Evolutionary conservation across 116 monocot genomes (phyloP), one percentile per base, ranked within the genome.

Genomic region (Zostera marina): DNA sequence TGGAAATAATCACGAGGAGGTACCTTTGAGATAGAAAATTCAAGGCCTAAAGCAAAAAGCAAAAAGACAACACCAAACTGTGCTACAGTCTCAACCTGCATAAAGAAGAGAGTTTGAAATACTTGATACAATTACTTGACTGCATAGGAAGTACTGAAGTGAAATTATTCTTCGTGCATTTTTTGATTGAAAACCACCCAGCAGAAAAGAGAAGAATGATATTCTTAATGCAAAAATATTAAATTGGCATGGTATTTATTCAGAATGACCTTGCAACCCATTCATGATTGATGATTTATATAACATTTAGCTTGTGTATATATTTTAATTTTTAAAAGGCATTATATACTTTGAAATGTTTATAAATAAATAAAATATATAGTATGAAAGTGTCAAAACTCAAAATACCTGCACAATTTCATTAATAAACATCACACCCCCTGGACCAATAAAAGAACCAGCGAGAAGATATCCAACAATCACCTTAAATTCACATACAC

Each of bases 391-490:
- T 48, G 15, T 16, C 13, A 66, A 55, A 53, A 44, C 60, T 16
- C 13, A 66, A 55, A 53, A 44, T 62, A 94, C 94, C 89, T 96
- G 94, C 32, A 96, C 96, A 68, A 98, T 76, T 74, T 98, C 96
- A 63, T 70, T 89, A 64, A 98, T 83, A 63, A 83, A 89, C 51
- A 79, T 81, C 56, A 98, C 61, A 9, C 96, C 96, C 12, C 96
- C 96, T 48, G 96, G 96, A 47, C 96, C 96, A 71, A 98, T 80
- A 16, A 98, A 78, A 74, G 96, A 89, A 14, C 96, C 96, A 51
- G 96, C 84, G 68, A 98, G 85, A 68, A 98, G 96, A 65, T 89
- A 98, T 44, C 96, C 96, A 73, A 98, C 96, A 74, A 89, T 98
- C 32, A 89, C 96, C 90, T 88, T 64, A 12, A 60, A 60, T 20